phyloP scores from a whole-genome alignment of 768 basidiomycete genomes.

The Phylloporus rhodoxanthus region DNA sequence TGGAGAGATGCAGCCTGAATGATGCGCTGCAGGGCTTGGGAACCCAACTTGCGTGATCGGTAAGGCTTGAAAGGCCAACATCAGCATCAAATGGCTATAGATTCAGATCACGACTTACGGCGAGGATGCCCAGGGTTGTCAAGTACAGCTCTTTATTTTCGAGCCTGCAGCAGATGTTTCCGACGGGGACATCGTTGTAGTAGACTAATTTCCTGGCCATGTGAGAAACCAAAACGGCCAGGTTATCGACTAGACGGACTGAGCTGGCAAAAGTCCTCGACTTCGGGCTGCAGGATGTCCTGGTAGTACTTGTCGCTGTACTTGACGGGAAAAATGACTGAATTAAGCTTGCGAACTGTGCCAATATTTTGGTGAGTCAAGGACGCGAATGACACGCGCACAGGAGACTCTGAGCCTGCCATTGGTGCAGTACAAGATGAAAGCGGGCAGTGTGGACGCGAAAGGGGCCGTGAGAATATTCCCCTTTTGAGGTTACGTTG shows the following conservation, averaged over 20 bases:
- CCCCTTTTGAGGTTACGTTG: not conserved
- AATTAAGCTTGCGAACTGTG: slow-evolving; percentile 54
- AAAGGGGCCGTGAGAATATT: slow-evolving; percentile 23
- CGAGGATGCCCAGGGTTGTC: slow-evolving; percentile 90
- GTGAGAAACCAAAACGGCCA: slow-evolving; percentile 19
- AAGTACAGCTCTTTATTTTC: slow-evolving; percentile 67
- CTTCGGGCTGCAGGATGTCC: slow-evolving; percentile 68
- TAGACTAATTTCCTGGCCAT: slow-evolving; percentile 52
- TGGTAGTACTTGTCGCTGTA: slow-evolving; percentile 87
- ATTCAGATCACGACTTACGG: slow-evolving; percentile 45
- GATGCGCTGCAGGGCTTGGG: slow-evolving; percentile 63
- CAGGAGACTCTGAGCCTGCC: slow-evolving; percentile 18
- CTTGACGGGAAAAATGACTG: slow-evolving; percentile 82
- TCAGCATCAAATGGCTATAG: slow-evolving; percentile 13
- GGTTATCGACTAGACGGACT: slow-evolving; percentile 44
- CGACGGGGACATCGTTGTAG: slow-evolving; percentile 89
- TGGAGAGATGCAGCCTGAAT: slow-evolving; percentile 56
- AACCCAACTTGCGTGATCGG: slow-evolving; percentile 71
- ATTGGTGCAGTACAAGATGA: slow-evolving; percentile 12
- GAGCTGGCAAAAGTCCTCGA: slow-evolving; percentile 84
- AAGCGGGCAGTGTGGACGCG: slow-evolving; percentile 14
- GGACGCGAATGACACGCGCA: slow-evolving; percentile 64
- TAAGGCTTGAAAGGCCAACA: slow-evolving; percentile 56
- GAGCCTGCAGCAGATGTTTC: slow-evolving; percentile 79
- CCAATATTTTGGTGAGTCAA: slow-evolving; percentile 81